Base-by-base conservation (phyloP, 768 basidiomycete species). In the Suillus weaverae region DNA sequence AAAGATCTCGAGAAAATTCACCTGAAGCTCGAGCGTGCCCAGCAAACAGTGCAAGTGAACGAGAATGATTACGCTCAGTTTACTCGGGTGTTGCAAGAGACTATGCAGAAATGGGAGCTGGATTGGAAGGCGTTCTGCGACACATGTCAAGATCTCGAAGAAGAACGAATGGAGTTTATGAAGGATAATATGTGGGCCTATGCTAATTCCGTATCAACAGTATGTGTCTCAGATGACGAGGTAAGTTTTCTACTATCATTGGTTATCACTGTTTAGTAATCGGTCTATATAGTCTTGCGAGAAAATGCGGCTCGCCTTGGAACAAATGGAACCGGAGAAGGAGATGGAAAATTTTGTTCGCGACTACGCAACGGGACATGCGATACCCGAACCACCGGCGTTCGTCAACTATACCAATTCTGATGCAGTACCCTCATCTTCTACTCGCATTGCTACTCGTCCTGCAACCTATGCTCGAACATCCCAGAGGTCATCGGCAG, bases 71-170 rank as follows among this genome's bases (percentile, higher is more conserved):
- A 94, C 72, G 84, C 85, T n/a, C 92, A 91, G 73, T 95, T 95
- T 73, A 86, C 92, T 3, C 86, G 86, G 62, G 89, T 88, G 0
- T 76, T 97, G 46, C 85, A 87, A 68, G 91, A 93, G 59, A 97
- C 94, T 16, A 83, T 85, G 26, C 82, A 80, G 59, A 90, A 91
- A 71, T 99, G 97, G 97, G 95, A 97, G 73, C 82, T 84, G 66
- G 90, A 93, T 65, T 99, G 97, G 97, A 96, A 93, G 77, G 81
- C 80, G 3, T 99, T 97, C 78, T 96, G 94, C 72, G 97, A 99
- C 76, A 86, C 86, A 51, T 94, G 94, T 67, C 97, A 99, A 77
- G 97, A 99, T 79, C 78, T 97, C 59, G 97, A 99, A 72, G 95
- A 98, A 70, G 90, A 95, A 64, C 86, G 97, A n/a, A 79, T 96